These are phyloP conservation scores for Eutrema salsugineum DNA, from an alignment of 441 rosid species.

Conservation along the genomic window DNA sequence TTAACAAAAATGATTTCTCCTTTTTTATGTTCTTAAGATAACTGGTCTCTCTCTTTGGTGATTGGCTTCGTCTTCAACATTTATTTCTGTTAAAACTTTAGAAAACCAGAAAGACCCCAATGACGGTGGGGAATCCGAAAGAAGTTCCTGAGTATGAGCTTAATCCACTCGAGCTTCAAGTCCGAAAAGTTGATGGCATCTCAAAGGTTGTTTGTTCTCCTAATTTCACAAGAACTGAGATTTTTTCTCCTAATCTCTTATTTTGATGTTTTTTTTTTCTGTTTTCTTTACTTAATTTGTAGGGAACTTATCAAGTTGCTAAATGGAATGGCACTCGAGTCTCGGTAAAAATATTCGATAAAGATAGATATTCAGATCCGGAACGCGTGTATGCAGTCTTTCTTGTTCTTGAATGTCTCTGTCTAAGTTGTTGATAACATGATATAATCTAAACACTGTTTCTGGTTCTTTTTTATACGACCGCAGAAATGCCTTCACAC, in stretches of 20 bases:
- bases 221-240: not conserved
- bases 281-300: slow-evolving; percentile 4
- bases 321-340: slow-evolving; percentile 98
- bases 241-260: not conserved
- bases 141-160: slow-evolving; percentile 96
- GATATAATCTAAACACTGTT: not conserved
- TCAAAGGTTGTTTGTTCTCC: slow-evolving; percentile 49
- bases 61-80: not conserved
- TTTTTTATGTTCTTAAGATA: not conserved
- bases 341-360: slow-evolving; percentile 83
- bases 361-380: slow-evolving; percentile 64
- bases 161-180: slow-evolving; percentile 87
- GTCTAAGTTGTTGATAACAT: not conserved
- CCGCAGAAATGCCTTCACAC: slow-evolving; percentile 71
- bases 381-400: slow-evolving; percentile 67
- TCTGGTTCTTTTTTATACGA: not conserved
- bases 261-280: not conserved
- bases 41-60: not conserved
- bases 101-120: slow-evolving; percentile 94
- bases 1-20: not conserved
- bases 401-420: not conserved
- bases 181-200: slow-evolving; percentile 81
- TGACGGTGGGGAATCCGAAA: slow-evolving; percentile 80
- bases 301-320: slow-evolving; percentile 94
- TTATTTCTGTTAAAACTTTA: slow-evolving; percentile 24